Percentiles rank a stretch among this genome's conserved stretches.
These are phyloP conservation scores for Linderina pennispora DNA, from an alignment of 192 early-diverging fungal genomes.

Conservation along the genomic window DNA sequence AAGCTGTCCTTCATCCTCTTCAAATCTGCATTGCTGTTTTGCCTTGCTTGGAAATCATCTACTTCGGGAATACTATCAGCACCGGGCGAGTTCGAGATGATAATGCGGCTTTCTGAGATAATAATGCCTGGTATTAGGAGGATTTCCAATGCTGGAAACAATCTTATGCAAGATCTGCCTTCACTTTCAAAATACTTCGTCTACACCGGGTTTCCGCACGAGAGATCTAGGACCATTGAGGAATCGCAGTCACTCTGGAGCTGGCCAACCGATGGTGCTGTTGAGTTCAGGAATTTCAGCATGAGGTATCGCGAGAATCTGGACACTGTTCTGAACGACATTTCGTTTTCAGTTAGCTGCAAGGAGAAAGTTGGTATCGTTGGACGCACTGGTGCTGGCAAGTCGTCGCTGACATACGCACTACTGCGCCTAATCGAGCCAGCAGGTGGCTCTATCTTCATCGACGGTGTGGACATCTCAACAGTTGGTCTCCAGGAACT, in stretches of 20 bases:
- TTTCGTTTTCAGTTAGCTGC: conserved; percentile 29
- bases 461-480: too few relatives aligned
- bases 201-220: conserved; percentile 43
- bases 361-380: conserved; percentile 55
- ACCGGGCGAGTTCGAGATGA: too few relatives aligned
- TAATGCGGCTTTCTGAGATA: too few relatives aligned
- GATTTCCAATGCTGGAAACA: too few relatives aligned
- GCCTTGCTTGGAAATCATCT: too few relatives aligned
- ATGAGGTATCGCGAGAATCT: conserved; percentile 34
- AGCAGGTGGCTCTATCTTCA: too few relatives aligned
- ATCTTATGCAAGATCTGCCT: background rate
- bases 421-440: conserved; percentile 56
- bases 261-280: conserved; percentile 46
- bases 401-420: conserved; percentile 52
- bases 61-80: too few relatives aligned
- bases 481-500: too few relatives aligned
- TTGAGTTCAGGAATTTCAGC: conserved; percentile 39
- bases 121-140: background rate
- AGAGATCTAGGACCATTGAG: conserved; percentile 53
- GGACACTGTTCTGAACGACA: conserved; percentile 15
- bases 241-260: conserved; percentile 19
- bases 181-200: conserved; percentile 7
- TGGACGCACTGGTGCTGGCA: conserved; percentile 52
- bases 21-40: too few relatives aligned
- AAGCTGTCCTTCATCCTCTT: too few relatives aligned